Conservation (phyloP, 2,329 filamentous ascomycete species). For the Fusarium sp. region DNA sequence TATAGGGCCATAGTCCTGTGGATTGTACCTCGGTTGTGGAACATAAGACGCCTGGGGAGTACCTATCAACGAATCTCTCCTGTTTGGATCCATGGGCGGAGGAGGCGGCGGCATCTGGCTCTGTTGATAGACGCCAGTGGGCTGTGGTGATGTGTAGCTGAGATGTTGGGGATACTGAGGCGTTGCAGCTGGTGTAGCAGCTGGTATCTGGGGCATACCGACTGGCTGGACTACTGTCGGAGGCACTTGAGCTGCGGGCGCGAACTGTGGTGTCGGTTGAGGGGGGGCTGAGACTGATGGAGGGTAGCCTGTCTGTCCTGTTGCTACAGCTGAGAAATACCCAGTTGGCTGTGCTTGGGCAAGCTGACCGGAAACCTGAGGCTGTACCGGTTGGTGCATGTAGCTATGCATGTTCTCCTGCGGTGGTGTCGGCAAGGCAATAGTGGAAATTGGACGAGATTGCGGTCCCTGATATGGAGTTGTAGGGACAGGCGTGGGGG, state of each 20-base stretch:
- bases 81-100: not conserved
- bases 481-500: not conserved
- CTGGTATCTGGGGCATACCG: not conserved
- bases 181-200: not conserved
- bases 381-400: not conserved
- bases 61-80: constrained; percentile 4
- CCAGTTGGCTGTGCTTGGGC: not conserved
- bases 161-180: constrained; percentile 1
- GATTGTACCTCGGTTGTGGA: constrained; percentile 15
- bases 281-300: not conserved
- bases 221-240: not conserved
- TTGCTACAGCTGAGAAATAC: constrained; percentile 1
- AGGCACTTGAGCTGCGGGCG: not conserved
- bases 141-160: not conserved
- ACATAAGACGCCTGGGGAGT: not conserved
- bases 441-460: not conserved
- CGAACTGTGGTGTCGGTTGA: not conserved
- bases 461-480: not conserved
- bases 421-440: not conserved
- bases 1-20: constrained; percentile 24
- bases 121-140: not conserved
- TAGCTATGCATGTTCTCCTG: not conserved
- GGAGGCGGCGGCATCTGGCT: not conserved
- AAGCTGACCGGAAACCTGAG: not conserved
- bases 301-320: not conserved